Evolutionary conservation across 2,329 filamentous ascomycete species (phyloP), one percentile per base, ranked within the genome.

Genomic region (Grosmannia serpens): DNA sequence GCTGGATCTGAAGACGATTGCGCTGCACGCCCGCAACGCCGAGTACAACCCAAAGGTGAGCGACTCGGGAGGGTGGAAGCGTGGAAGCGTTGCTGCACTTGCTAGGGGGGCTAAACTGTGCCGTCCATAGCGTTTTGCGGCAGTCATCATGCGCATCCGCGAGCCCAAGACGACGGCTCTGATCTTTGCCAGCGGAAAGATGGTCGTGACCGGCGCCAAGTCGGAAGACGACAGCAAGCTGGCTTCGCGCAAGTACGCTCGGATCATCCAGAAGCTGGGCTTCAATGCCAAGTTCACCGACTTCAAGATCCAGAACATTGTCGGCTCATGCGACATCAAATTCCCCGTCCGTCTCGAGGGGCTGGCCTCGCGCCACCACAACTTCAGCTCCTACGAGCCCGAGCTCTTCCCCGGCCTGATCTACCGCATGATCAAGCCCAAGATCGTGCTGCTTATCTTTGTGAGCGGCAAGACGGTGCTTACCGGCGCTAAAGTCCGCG

Each of bases 341-440:
- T 99, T 99, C 77, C 94, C 94, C 57, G 96, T 99, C 67, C 90
- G 94, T 65, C 81, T 99, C 60, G 94, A 97, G 73, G 94, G 94
- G 75, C 79, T 99, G 71, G 94, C 94, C 20, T 94, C 88, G 66
- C 90, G 91, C 75, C 94, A 99, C 82, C 92, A 97, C 81, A 96
- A 96, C 77, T 99, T 97, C 84, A 95, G 89, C 75, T 96, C 91
- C 59, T 99, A 99, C 74, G 94, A 99, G 75, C 94, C 94, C 65
- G 94, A 99, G 72, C 75, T 99, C 72, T 99, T 97, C 83, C 94
- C 94, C 69, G 94, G 94, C 84, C 86, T 99, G 56, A 99, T 99
- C 76, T 99, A 99, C 77, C 91, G 94, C 73, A 99, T 99, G 94
- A 96, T 97, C 81, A 97, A 97, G 81, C 94, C 94, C 24, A 97